Conservation (phyloP, 2,329 filamentous ascomycete species). For the Daldinia eschscholtzii region DNA sequence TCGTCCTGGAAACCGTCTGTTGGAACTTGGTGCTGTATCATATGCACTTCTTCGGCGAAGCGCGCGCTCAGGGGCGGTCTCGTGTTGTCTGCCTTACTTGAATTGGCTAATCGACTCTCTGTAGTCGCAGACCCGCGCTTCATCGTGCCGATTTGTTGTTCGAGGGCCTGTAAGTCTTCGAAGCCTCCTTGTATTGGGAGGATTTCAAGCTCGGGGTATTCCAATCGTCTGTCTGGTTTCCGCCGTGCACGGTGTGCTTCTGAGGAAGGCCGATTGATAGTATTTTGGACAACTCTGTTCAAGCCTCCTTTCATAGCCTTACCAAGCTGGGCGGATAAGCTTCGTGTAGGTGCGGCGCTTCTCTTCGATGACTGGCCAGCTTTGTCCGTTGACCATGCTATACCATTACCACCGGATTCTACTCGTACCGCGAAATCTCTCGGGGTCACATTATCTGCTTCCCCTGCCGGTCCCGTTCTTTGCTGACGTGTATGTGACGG, state of each 20-base stretch:
- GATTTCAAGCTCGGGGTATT: constrained; percentile 56
- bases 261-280: constrained; percentile 23
- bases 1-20: constrained; percentile 20
- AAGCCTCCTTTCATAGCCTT: constrained; percentile 47
- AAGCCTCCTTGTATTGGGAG: constrained; percentile 51
- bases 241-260: constrained; percentile 15
- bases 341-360: constrained; percentile 33
- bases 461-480: constrained; percentile 48
- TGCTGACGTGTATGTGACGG: constrained; percentile 51
- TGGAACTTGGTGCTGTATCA: constrained; percentile 39
- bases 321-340: constrained; percentile 46
- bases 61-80: constrained; percentile 44
- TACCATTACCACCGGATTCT: constrained; percentile 17
- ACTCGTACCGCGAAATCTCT: constrained; percentile 46
- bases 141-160: constrained; percentile 51
- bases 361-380: constrained; percentile 26
- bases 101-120: constrained; percentile 37
- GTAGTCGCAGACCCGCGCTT: constrained; percentile 53
- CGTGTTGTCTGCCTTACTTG: constrained; percentile 31
- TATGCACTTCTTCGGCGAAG: constrained; percentile 49
- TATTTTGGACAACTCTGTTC: constrained; percentile 42
- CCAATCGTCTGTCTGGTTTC: constrained; percentile 43
- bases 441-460: constrained; percentile 45
- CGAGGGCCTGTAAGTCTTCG: constrained; percentile 52
- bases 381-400: constrained; percentile 26